Evolutionary conservation across 2,329 filamentous ascomycete genomes (phyloP).

Genomic region (Monosporascus sp.): DNA sequence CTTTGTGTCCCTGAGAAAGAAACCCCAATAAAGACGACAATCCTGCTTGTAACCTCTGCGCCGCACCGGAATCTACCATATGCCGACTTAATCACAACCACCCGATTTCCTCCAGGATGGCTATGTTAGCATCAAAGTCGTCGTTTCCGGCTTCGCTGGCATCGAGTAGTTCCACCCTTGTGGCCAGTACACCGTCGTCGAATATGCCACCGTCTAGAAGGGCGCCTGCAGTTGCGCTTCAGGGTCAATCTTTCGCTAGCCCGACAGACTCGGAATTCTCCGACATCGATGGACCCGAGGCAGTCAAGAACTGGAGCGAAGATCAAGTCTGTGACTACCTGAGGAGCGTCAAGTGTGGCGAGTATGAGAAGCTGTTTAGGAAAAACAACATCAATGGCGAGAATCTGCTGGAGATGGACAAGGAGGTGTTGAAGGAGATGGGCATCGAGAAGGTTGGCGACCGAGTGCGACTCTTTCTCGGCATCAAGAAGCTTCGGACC

Average conservation of each 20-base stretch:
- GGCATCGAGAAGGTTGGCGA: conserved; percentile 98
- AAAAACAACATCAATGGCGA: conserved; percentile 97
- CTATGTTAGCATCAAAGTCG: conserved; percentile 73
- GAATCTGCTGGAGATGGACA: conserved; percentile 94
- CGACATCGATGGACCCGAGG: conserved; percentile 69
- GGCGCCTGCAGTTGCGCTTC: conserved; percentile 40
- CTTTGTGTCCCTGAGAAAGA: not conserved
- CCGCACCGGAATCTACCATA: conserved; percentile 4
- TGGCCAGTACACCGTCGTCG: conserved; percentile 42
- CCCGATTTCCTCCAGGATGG: conserved; percentile 44
- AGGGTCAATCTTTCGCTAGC: conserved; percentile 62
- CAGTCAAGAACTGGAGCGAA: conserved; percentile 84
- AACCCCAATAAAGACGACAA: conserved; percentile 3
- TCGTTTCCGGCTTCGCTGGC: conserved; percentile 57
- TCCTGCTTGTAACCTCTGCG: conserved; percentile 1
- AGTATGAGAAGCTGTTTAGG: conserved; percentile 86
- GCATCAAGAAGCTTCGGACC: conserved; percentile 76
- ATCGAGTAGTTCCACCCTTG: conserved; percentile 37
- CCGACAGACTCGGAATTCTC: conserved; percentile 93
- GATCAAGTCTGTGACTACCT: conserved; percentile 88
- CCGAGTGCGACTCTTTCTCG: conserved; percentile 81
- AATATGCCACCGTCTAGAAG: conserved; percentile 48
- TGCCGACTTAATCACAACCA: conserved; percentile 13
- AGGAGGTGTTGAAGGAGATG: conserved; percentile 93
- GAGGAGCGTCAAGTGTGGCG: conserved; percentile 81